Conservation (phyloP, 1,139 yeast species). For the Scheffersomyces lignicola region DNA sequence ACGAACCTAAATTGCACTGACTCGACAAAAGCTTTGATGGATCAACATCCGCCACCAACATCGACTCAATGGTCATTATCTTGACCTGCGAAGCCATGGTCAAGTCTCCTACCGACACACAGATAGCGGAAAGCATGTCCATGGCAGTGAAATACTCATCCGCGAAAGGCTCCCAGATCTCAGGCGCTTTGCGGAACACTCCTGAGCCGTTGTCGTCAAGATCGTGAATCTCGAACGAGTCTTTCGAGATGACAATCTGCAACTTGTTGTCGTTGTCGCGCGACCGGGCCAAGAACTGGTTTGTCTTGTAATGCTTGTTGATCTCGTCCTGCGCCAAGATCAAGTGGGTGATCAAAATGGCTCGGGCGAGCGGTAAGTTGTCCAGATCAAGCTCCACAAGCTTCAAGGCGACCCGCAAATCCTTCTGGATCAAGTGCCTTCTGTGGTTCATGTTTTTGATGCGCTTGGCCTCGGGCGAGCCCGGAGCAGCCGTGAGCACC, state of each 20-base stretch:
- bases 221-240: no score
- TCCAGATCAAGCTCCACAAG: conserved; percentile 56
- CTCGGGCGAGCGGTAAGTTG: conserved; percentile 55
- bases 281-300: conserved; percentile 3
- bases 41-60: conserved; percentile 69
- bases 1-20: conserved; percentile 71
- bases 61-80: conserved; percentile 68
- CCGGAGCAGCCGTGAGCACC: conserved; percentile 44
- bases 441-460: conserved; percentile 31
- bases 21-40: conserved; percentile 65
- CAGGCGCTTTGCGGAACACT: no score
- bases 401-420: conserved; percentile 66
- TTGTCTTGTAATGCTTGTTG: conserved; percentile 14
- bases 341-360: conserved; percentile 63
- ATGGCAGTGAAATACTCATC: conserved; percentile 76
- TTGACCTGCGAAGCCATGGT: conserved; percentile 63
- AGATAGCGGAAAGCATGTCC: conserved; percentile 67
- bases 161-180: conserved; percentile 69
- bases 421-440: conserved; percentile 69
- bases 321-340: conserved; percentile 59
- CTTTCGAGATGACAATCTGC: conserved; percentile 7
- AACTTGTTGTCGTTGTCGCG: conserved; percentile 3
- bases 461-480: conserved; percentile 20
- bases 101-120: conserved; percentile 66
- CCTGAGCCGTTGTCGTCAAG: no score